These are phyloP conservation scores for Marchantia polymorpha DNA, from an alignment of 225 moss, liverwort and hornwort genomes.

Conservation along the genomic window DNA sequence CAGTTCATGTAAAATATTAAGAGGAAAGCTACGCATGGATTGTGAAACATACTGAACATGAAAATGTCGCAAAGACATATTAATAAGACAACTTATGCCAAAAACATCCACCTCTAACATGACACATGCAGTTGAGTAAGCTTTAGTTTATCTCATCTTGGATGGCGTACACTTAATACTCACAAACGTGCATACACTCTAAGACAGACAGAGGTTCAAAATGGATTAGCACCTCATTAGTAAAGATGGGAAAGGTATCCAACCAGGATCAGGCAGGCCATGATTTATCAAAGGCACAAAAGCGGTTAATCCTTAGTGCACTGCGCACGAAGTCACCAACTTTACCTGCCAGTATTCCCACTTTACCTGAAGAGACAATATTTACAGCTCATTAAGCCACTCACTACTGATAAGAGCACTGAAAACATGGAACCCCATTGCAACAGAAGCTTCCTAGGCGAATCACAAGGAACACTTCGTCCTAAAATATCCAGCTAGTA, in stretches of 20 bases:
- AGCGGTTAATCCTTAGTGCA: background rate
- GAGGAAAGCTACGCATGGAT: no score
- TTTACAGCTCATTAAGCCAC: conserved; percentile 16
- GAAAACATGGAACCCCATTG: conserved; percentile 1
- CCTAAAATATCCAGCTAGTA: background rate
- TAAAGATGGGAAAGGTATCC: background rate
- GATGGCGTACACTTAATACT: background rate
- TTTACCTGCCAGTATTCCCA: background rate
- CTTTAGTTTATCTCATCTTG: background rate
- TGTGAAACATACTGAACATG: no score
- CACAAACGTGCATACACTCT: conserved; percentile 2
- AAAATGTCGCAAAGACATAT: no score
- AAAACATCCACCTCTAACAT: no score
- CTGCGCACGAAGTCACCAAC: background rate
- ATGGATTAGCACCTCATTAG: background rate
- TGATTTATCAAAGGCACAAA: conserved; percentile 1
- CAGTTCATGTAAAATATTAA: no score
- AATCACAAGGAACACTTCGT: conserved; percentile 12
- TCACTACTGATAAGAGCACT: conserved; percentile 4
- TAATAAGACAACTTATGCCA: no score
- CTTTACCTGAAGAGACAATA: conserved; percentile 12
- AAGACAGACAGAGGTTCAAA: background rate
- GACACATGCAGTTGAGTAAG: background rate
- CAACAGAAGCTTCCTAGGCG: conserved; percentile 9
- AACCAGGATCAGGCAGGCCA: background rate